Conservation (phyloP, 495 filamentous ascomycete species). For the Ramalina peruviana region DNA sequence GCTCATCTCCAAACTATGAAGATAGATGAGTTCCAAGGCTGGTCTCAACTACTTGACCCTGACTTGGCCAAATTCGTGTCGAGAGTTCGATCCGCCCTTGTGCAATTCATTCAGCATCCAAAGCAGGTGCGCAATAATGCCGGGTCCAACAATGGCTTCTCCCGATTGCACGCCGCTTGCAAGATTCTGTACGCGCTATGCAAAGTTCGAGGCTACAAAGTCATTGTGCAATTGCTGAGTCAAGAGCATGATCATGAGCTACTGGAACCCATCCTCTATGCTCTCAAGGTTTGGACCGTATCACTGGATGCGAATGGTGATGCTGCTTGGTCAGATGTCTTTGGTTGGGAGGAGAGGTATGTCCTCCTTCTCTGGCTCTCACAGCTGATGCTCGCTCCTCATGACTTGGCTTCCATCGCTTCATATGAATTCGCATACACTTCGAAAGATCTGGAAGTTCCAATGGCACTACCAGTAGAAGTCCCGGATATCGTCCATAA, state of each 20-base stretch:
- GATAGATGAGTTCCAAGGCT: conserved; percentile 89
- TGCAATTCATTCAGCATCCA: not conserved
- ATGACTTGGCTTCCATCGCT: conserved; percentile 78
- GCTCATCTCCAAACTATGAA: conserved; percentile 17
- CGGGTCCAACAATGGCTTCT: conserved; percentile 17
- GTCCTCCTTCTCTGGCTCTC: conserved; percentile 84
- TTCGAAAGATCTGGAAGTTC: conserved; percentile 14
- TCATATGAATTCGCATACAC: conserved; percentile 32
- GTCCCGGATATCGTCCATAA: conserved; percentile 57
- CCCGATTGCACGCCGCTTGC: conserved; percentile 57
- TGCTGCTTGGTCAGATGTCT: conserved; percentile 13
- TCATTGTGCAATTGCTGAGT: conserved; percentile 76
- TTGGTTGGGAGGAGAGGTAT: conserved; percentile 80
- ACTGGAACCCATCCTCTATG: conserved; percentile 61
- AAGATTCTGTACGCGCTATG: conserved; percentile 77
- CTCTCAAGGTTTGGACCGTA: conserved; percentile 42
- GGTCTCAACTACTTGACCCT: conserved; percentile 89
- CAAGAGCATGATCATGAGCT: conserved; percentile 58
- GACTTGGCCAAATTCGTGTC: conserved; percentile 44
- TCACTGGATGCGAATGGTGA: conserved; percentile 1
- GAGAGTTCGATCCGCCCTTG: not conserved
- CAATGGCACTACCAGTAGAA: conserved; percentile 20
- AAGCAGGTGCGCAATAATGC: not conserved
- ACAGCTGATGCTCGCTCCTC: conserved; percentile 83
- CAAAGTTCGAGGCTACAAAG: conserved; percentile 87